A percentile compares a stretch with the other conserved stretches of the same genome.
These are phyloP conservation scores for Tylopilus sp. DNA, from an alignment of 1,284 basidiomycete species.

Conservation along the genomic window DNA sequence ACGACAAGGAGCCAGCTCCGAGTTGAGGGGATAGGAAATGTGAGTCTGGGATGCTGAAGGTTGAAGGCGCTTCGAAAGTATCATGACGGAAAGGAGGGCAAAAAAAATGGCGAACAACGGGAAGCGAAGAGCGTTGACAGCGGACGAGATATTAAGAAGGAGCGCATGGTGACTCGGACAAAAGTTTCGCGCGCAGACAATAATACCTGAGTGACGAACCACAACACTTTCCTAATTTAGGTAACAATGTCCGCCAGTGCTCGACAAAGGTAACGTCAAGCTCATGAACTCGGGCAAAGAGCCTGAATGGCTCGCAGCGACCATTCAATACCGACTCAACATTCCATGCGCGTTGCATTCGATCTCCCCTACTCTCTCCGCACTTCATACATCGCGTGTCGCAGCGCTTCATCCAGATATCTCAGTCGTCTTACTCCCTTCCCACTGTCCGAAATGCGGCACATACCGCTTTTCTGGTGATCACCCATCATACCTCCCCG, in stretches of 20 bases:
- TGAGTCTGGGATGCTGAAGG: conserved; percentile 30
- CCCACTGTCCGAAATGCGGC: conserved; percentile 53
- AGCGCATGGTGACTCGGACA: conserved; percentile 4
- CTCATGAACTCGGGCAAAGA: conserved; percentile 7
- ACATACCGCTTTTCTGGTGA: conserved; percentile 37
- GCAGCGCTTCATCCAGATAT: conserved; percentile 33
- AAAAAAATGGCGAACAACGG: neutral
- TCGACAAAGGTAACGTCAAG: neutral
- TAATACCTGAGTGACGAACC: conserved; percentile 14
- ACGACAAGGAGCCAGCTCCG: conserved; percentile 46
- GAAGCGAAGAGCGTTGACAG: conserved; percentile 6
- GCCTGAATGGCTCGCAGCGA: conserved; percentile 30
- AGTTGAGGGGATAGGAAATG: conserved; percentile 41
- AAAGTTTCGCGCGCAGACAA: conserved; percentile 16
- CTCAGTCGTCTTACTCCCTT: conserved; percentile 19
- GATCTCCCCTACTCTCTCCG: conserved; percentile 53
- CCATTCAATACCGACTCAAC: conserved; percentile 46
- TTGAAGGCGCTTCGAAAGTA: conserved; percentile 22
- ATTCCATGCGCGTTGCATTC: conserved; percentile 47
- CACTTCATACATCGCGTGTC: conserved; percentile 50
- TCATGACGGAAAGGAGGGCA: conserved; percentile 22
- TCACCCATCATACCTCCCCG: conserved; percentile 16
- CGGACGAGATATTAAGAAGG: conserved; percentile 10
- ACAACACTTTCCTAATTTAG: conserved; percentile 26
- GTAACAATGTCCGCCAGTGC: conserved; percentile 13